These are phyloP conservation scores for Aspergillus cavernicola DNA, from an alignment of 495 filamentous ascomycete genomes.

Conservation along the genomic window DNA sequence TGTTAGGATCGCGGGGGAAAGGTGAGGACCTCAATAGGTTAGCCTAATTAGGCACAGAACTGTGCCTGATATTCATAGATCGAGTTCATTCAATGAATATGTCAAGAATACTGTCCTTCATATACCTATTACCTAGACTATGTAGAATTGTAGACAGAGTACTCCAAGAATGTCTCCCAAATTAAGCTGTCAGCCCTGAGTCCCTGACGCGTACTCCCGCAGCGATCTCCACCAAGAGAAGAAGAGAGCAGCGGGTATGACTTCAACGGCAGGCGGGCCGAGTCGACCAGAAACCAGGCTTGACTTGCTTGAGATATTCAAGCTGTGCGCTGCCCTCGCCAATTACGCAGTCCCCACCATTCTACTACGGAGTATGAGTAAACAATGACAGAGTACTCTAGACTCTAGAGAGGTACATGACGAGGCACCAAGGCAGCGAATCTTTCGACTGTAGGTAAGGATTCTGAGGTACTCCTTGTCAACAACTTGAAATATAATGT, in stretches of 20 bases:
- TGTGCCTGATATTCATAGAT: no score
- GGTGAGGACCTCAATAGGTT: no score
- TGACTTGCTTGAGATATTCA: neutral
- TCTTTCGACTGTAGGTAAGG: neutral
- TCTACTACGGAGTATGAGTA: neutral
- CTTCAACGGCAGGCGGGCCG: slow-evolving; percentile 3
- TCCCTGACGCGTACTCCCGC: slow-evolving; percentile 17
- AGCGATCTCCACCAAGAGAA: slow-evolving; percentile 18
- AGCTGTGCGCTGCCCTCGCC: neutral
- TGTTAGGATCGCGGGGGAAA: no score
- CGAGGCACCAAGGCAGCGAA: neutral
- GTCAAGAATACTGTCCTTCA: no score
- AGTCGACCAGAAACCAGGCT: neutral
- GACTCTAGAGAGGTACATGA: no score
- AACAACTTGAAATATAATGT: no score
- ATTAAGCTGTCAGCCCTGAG: neutral
- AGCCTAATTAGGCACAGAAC: no score
- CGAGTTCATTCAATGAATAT: no score
- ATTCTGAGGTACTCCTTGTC: no score
- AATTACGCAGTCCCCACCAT: neutral
- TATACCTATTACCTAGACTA: no score
- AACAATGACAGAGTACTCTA: neutral
- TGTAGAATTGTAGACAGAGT: no score
- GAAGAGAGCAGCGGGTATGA: slow-evolving; percentile 4
- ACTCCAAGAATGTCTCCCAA: no score